Base-by-base conservation (phyloP, 108 stramenopile genomes). In the Chaetoceros tenuissimus region DNA sequence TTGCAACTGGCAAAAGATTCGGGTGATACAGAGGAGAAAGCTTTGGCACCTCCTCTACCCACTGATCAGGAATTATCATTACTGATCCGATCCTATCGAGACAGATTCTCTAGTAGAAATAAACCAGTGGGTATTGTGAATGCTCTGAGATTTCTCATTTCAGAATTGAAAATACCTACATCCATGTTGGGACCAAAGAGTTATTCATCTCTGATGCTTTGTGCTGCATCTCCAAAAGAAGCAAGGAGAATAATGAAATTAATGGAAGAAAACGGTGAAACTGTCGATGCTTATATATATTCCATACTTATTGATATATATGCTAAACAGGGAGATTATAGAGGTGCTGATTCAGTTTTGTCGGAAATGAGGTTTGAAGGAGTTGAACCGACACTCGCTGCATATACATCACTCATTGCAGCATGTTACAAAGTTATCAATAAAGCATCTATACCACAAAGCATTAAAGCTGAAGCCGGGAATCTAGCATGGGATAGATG, bases 331-430 rank as follows among this genome's bases (percentile, higher is more conserved):
- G 86, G 84, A 31, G 90, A 92, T 49, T 86, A 69, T 67, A 67
- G 78, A 60, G 90, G 90, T 31, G 87, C 86, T 28, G 78, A 69
- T 27, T 26, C 34, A 7, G 82, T 84, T 3, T 28, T 87, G 28
- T 76, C 84, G 44, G 90, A 88, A 74, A 87, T 92, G 84, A 66
- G 69, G 17, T 20, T 23, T 2, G 40, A 57, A 3, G 71, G 77
- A 25, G 44, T 53, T 30, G 30, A 62, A 1, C 89, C 89, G 21
- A 75, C 81, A n/a, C 60, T 85, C 34, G 64, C 86, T 19, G 81
- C 90, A 0, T 92, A 86, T 58, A 92, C 90, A 1, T 92, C 90
- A 13, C 77, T 88, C 29, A 53, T 86, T 20, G 81, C 90, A 31
- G 80, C 81, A 1, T 92, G 90, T 62, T 75, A 85, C 72, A 85